Base-by-base conservation (phyloP, 2,329 filamentous ascomycete species). In the Colletotrichum tabaci region DNA sequence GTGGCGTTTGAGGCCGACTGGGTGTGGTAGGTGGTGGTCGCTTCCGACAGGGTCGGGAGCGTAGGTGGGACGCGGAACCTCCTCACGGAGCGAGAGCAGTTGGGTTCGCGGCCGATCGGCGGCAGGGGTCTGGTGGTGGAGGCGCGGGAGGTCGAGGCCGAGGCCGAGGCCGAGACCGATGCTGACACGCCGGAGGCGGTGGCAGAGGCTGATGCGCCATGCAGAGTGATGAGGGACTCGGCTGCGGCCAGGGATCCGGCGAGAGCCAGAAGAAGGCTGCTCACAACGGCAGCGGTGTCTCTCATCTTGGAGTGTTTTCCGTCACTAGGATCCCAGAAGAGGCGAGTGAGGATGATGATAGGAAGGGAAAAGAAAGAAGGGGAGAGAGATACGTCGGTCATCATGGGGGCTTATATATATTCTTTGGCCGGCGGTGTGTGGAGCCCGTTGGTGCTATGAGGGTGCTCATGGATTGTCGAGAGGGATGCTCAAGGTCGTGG, bases 261-360 rank as follows among this genome's bases (percentile, higher is more conserved):
- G 49, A 49, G 16, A 47, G 49, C 61, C 61, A 63, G 61, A 35
- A 61, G 44, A 18, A 55, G 23, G 38, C 49, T 3, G 49, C 21
- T 18, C 38, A 42, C 40, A 23, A 46, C 15, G 10, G 23, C 15
- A 2, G 23, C 2, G 38, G 35, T 3, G 38, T 23, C 18, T 46
- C 18, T 63, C 61, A 63, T 63, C 23, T 52, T 50, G 35, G 35
- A 9, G 13, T 21, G 5, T 44, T 15, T 30, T 15, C 30, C 9
- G 26, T 63, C 7, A 8, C 13, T 10, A 2, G 23, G 44, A n/a
- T 63, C 4, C 16, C 47, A 9, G 18, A 46, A 23, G 38, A 55
- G 61, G 18, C 16, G 13, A 30, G n/a, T 5, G 23, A n/a, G 21
- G 30, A 50, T 44, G 61, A 26, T 18, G 46, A 42, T 21, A 12